Conservation (phyloP, 2,329 filamentous ascomycete genomes). For the Zymoseptoria pseudotritici region DNA sequence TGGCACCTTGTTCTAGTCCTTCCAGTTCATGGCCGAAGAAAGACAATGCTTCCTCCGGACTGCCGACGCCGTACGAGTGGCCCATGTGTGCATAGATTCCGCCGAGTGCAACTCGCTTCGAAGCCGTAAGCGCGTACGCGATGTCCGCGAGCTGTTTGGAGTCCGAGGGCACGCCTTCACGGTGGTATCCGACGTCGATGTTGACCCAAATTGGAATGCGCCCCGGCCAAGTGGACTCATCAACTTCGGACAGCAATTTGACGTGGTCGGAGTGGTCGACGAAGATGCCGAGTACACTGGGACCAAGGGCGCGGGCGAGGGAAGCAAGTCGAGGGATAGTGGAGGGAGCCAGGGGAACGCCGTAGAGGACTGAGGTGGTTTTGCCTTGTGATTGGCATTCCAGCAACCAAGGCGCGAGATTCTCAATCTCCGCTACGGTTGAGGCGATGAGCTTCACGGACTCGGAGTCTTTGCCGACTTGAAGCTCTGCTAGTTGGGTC, state of each 20-base stretch:
- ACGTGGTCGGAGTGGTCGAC: slow-evolving; percentile 62
- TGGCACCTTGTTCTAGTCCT: slow-evolving; percentile 43
- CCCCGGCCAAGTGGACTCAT: slow-evolving; percentile 36
- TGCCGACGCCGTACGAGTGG: slow-evolving; percentile 56
- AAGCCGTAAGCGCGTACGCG: slow-evolving; percentile 42
- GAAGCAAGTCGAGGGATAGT: slow-evolving; percentile 52
- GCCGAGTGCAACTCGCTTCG: slow-evolving; percentile 41
- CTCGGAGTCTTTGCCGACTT: slow-evolving; percentile 53
- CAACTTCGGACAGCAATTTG: slow-evolving; percentile 39
- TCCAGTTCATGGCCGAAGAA: slow-evolving; percentile 55
- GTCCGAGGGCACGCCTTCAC: slow-evolving; percentile 57
- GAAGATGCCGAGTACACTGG: slow-evolving; percentile 54
- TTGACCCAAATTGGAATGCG: slow-evolving; percentile 59
- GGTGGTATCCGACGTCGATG: slow-evolving; percentile 64
- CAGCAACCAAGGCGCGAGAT: slow-evolving; percentile 52
- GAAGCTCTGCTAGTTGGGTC: slow-evolving; percentile 56
- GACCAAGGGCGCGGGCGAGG: slow-evolving; percentile 50
- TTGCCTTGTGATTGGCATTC: slow-evolving; percentile 50
- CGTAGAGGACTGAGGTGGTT: slow-evolving; percentile 62
- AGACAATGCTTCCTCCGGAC: slow-evolving; percentile 51
- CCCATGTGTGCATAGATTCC: slow-evolving; percentile 70
- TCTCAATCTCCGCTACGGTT: slow-evolving; percentile 67
- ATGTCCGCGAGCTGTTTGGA: slow-evolving; percentile 42
- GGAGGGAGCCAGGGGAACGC: slow-evolving; percentile 59
- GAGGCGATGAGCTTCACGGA: slow-evolving; percentile 61